Evolutionary conservation across 345 rosid genomes (phyloP).

Genomic region (Eucalyptus microcorys): DNA sequence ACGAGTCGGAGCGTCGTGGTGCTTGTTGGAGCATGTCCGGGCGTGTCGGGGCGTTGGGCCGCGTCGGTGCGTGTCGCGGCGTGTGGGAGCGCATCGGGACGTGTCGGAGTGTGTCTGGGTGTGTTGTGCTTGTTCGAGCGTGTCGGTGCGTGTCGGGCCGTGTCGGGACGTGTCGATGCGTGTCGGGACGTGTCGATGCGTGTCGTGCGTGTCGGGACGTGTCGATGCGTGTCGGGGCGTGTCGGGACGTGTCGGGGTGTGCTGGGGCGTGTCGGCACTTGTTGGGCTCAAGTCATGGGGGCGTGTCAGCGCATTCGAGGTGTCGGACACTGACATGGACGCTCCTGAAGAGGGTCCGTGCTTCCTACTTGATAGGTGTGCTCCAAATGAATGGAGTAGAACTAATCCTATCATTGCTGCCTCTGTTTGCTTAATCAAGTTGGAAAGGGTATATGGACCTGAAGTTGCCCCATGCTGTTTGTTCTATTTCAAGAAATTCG

Average conservation of each 20-base stretch:
- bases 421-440: background rate
- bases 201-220: rapidly evolving
- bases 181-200: rapidly evolving
- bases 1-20: no score
- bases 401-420: background rate
- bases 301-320: rapidly evolving
- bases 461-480: background rate
- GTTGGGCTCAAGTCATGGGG: no score
- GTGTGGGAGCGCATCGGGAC: no score
- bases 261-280: rapidly evolving
- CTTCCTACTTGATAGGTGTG: background rate
- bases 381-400: background rate
- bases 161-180: rapidly evolving
- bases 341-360: rapidly evolving
- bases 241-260: rapidly evolving
- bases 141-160: rapidly evolving
- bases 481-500: background rate
- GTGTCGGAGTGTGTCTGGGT: no score
- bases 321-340: no score
- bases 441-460: background rate
- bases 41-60: no score
- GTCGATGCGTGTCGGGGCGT: rapidly evolving
- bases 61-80: no score
- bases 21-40: no score
- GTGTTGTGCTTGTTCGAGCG: no score